Conservation (phyloP, 2,329 filamentous ascomycete species). For the Beauveria varroae region DNA sequence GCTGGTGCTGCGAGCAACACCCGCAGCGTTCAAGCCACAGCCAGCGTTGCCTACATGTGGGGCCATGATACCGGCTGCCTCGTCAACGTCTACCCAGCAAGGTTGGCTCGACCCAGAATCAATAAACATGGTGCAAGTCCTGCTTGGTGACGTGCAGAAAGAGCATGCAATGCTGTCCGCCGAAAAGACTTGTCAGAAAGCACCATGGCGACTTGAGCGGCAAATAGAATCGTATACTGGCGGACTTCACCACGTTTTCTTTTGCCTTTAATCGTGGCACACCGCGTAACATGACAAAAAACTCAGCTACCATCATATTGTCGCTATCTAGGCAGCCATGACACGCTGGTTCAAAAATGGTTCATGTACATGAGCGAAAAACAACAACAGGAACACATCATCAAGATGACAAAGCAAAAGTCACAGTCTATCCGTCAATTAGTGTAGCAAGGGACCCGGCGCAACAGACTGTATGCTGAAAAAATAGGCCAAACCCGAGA, state of each 20-base stretch:
- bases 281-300: too few species aligned
- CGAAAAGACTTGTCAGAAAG: too few species aligned
- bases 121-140: conserved; percentile 1
- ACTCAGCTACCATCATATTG: background rate
- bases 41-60: background rate
- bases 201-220: too few species aligned
- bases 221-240: too few species aligned
- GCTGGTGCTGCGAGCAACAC: too few species aligned
- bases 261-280: too few species aligned
- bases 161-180: background rate
- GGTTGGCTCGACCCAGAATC: background rate
- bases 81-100: conserved; percentile 8
- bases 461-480: background rate
- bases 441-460: background rate
- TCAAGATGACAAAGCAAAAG: background rate
- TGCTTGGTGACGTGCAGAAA: background rate
- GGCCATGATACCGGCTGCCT: background rate
- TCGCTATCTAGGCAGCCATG: background rate
- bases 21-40: conserved; percentile 2
- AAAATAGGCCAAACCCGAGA: background rate
- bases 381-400: background rate
- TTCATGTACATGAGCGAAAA: background rate
- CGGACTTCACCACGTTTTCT: too few species aligned
- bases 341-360: background rate
- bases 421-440: background rate